These are phyloP conservation scores for Sarocladium brachiariae DNA, from an alignment of 2,329 filamentous ascomycete genomes.

Conservation along the genomic window DNA sequence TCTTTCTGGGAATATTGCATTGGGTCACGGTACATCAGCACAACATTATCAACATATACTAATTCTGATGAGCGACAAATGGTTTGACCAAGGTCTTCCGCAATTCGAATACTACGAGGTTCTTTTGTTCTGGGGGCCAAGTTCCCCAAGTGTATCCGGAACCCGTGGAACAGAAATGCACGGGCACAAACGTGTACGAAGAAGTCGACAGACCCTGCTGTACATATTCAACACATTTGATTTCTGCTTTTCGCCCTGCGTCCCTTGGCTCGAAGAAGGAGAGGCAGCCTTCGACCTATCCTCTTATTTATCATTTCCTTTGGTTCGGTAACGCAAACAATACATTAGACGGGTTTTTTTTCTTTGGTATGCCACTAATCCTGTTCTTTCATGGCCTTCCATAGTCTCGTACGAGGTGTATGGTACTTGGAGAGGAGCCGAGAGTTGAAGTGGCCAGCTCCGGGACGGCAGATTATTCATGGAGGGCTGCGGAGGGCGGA, in stretches of 20 bases:
- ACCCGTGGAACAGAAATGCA: not conserved
- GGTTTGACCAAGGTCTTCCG: no score
- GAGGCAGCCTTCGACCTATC: not conserved
- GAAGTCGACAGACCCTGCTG: no score
- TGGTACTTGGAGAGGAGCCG: constrained; percentile 1
- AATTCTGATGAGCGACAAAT: not conserved
- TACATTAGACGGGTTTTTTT: constrained; percentile 3
- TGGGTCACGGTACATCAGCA: constrained; percentile 22
- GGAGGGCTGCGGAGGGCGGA: not conserved
- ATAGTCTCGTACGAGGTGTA: not conserved
- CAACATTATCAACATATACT: constrained; percentile 4
- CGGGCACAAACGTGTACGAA: not conserved
- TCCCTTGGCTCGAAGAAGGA: not conserved
- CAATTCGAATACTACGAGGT: no score
- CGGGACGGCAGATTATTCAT: not conserved
- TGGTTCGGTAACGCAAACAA: constrained; percentile 6
- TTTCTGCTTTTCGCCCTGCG: no score
- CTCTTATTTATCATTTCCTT: not conserved
- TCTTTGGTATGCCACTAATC: constrained; percentile 5
- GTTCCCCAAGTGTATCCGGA: no score
- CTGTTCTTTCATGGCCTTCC: not conserved
- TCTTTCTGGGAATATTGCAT: constrained; percentile 43
- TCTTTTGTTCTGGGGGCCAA: no score
- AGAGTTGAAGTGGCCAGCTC: not conserved
- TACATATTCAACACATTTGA: not conserved